A percentile compares a stretch with the other conserved stretches of the same genome.
Conservation (phyloP, 1,284 basidiomycete genomes). For the Ganoderma lucidum region DNA sequence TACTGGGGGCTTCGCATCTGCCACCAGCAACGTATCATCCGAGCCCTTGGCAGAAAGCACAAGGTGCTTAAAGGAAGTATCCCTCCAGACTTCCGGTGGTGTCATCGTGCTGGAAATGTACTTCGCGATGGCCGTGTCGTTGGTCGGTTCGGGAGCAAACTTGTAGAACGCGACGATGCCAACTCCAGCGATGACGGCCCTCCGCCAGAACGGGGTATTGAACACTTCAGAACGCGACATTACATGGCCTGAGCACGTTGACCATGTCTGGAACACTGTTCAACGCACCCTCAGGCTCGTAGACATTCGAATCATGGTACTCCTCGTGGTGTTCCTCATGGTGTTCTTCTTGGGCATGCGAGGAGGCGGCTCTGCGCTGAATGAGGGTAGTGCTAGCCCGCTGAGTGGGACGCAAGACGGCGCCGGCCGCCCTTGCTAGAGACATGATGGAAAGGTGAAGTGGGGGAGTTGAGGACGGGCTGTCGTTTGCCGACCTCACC, state of each 20-base stretch:
- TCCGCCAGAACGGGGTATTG: constrained; percentile 67
- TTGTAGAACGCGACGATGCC: constrained; percentile 65
- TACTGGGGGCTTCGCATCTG: constrained; percentile 57
- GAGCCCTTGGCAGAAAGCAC: constrained; percentile 54
- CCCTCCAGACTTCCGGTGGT: constrained; percentile 58
- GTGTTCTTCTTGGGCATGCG: constrained; percentile 41
- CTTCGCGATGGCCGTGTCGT: constrained; percentile 67
- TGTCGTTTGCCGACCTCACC: constrained; percentile 18
- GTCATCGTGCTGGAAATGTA: constrained; percentile 65
- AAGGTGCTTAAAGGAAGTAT: constrained; percentile 64
- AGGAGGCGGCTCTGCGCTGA: constrained; percentile 50
- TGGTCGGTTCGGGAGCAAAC: constrained; percentile 65
- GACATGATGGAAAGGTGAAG: constrained; percentile 40
- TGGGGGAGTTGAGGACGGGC: constrained; percentile 5
- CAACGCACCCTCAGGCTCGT: constrained; percentile 65
- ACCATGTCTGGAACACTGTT: not conserved
- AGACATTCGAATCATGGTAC: constrained; percentile 52
- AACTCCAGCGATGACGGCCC: constrained; percentile 56
- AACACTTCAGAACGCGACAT: constrained; percentile 53
- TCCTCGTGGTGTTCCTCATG: constrained; percentile 45
- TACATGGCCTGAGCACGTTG: not conserved
- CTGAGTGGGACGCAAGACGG: constrained; percentile 41
- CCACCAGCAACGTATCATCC: constrained; percentile 53
- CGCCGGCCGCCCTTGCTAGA: constrained; percentile 45
- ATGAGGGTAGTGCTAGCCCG: constrained; percentile 33